Base-by-base conservation (phyloP, 352 stramenopile species). In the Phytophthora citrophthora region DNA sequence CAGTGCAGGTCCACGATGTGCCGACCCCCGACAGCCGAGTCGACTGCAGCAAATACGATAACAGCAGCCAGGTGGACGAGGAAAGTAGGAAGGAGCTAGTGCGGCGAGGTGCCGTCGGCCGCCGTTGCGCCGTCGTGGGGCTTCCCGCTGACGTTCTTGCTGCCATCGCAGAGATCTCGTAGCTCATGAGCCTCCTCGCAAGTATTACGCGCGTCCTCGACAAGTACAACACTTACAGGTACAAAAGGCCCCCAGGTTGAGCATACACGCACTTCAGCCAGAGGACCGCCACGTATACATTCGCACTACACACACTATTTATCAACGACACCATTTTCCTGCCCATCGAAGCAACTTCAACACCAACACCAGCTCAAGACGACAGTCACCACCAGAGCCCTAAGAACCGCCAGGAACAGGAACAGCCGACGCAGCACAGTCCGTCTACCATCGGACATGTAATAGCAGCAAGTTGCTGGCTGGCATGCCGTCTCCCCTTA, bases 81-180 rank as follows among this genome's bases (percentile, higher is more conserved):
- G 57, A 68, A 39, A 66, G 53, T 52, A 72, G 49, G 48, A 70
- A 76, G 40, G 61, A 74, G 18, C 38, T 82, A 3, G 44, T 61
- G 4, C 62, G 72, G 15, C 61, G 61, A 4, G 73, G 73, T n/a
- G 73, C 73, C 11, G 73, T 81, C 20, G 73, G 73, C 15, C 73
- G 73, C 10, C 70, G 73, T 23, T 67, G 46, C 27, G 73, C 73
- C 24, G 59, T 81, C 23, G 63, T 72, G 10, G 49, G 43, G 10
- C 52, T 81, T 10, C 51, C 69, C 0, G 15, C 51, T 9, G 54
- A 64, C 32, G 16, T 73, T 16, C 18, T 69, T 6, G 32, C 39
- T n/a, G 50, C 55, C 43, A 62, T 76, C 20, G 47, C 62, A 62
- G 53, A 66, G 38, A 64, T 64, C 32, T 53, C 63, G 1, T 48